phyloP scores from a whole-genome alignment of 2,329 filamentous ascomycete genomes.

The Trichoderma sp. region DNA sequence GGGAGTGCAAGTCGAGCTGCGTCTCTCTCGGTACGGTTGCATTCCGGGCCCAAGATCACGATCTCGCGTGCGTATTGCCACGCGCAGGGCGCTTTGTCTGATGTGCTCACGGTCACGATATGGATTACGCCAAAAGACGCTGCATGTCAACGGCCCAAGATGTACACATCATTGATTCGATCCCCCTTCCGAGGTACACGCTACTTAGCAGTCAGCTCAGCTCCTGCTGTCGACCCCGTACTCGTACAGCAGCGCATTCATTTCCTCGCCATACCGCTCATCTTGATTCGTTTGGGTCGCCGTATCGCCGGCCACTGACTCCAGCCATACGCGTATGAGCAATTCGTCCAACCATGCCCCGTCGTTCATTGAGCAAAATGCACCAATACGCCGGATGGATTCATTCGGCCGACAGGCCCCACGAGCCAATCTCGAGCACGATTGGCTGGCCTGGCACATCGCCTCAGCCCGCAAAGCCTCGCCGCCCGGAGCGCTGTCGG shows the following conservation, averaged over 20 bases:
- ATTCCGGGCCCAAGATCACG: slow-evolving; percentile 13
- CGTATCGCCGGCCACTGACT: background rate
- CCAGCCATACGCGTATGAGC: background rate
- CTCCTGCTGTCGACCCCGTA: background rate
- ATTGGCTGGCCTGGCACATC: background rate
- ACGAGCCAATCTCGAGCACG: slow-evolving; percentile 2
- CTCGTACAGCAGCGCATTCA: background rate
- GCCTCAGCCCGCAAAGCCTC: slow-evolving; percentile 15
- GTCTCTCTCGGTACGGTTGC: background rate
- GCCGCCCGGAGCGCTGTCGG: slow-evolving; percentile 34
- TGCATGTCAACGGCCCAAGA: background rate
- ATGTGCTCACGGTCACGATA: background rate
- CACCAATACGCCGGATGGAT: slow-evolving; percentile 12
- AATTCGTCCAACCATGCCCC: background rate
- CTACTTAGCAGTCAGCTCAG: background rate
- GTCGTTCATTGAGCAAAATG: background rate
- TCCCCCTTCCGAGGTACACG: background rate
- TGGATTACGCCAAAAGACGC: background rate
- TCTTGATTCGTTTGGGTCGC: background rate
- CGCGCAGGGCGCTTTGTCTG: background rate
- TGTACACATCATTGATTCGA: background rate
- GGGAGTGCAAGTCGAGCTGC: background rate
- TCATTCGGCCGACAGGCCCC: slow-evolving; percentile 25
- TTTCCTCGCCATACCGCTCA: background rate
- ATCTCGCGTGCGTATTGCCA: slow-evolving; percentile 1